Evolutionary conservation across 805 yeast genomes (phyloP), one percentile per base, ranked within the genome.

Genomic region (Komagataella pastoris): DNA sequence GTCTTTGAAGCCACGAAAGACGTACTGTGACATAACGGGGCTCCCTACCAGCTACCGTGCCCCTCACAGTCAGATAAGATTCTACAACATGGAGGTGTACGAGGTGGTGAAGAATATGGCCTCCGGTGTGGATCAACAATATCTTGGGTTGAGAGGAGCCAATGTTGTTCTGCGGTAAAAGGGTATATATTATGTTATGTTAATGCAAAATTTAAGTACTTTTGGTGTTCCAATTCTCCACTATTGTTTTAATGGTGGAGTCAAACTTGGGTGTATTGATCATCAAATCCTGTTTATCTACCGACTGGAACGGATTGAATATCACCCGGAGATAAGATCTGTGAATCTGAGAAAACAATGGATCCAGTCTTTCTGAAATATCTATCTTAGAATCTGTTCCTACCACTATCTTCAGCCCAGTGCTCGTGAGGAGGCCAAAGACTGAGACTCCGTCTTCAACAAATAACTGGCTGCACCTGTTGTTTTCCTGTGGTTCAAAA

Each of bases 11-110:
- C 98, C 98, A 0, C 69, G 74, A 17, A 88, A 84, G 67, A 83
- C 81, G 56, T 90, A 88, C 67, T 91, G 99, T 65, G 99, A 93
- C 62, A 81, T 91, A 49, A 91, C 98, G 0, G 99, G 99, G 0
- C 70, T 91, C 18, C 82, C 79, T 49, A 91, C 89, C 0, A 75
- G 68, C 30, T 91, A 91, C 71, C 82, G 77, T 61, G 75, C 83
- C 23, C 93, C 93, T 0, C 74, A 82, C 23, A 85, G 80, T 59
- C 84, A 85, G 46, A 69, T 91, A 50, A 72, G 96, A 52, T 91
- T 81, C 64, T 81, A 86, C 65, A 84, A 91, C 63, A 80, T 80
- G 50, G 97, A 91, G 65, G 83, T 91, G 30, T 90, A 80, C 64
- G 86, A 83, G 49, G 72, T 84, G 43, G 84, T 88, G 43, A 80